Evolutionary conservation across 768 basidiomycete genomes (phyloP).

Genomic region (Suillus americanus): DNA sequence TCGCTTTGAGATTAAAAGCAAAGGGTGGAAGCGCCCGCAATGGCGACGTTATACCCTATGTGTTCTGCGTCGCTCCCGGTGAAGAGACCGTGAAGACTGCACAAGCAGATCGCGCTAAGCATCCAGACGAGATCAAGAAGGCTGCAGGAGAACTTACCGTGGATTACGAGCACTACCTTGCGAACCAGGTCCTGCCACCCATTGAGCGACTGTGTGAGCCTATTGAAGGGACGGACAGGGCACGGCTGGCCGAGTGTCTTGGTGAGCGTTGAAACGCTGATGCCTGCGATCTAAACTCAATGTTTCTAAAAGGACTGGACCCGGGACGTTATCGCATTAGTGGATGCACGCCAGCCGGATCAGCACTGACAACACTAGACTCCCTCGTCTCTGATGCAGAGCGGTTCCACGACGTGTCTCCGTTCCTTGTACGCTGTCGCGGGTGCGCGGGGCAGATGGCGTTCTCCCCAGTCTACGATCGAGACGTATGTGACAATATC

Average conservation of each 20-base stretch:
- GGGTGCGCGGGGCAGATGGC: conserved; percentile 60
- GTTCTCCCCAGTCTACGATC: conserved; percentile 61
- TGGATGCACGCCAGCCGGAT: conserved; percentile 52
- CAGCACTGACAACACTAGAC: conserved; percentile 73
- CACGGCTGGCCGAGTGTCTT: conserved; percentile 92
- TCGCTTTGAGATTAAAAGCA: conserved; percentile 86
- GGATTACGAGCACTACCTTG: conserved; percentile 90
- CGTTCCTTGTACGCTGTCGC: conserved; percentile 76
- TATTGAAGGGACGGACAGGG: conserved; percentile 92
- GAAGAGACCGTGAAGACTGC: conserved; percentile 68
- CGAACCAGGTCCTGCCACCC: conserved; percentile 90
- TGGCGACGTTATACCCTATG: conserved; percentile 94
- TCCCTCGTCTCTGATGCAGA: conserved; percentile 88
- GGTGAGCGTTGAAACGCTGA: conserved; percentile 47
- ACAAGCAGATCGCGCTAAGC: conserved; percentile 88
- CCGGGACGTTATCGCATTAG: conserved; percentile 52
- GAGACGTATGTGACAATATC: conserved; percentile 43
- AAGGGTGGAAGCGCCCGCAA: conserved; percentile 76
- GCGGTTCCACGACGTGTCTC: conserved; percentile 75
- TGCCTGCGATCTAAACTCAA: conserved; percentile 7
- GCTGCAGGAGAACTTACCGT: conserved; percentile 64
- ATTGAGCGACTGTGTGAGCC: conserved; percentile 94
- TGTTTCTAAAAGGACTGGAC: conserved; percentile 47
- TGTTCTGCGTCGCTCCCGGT: conserved; percentile 83
- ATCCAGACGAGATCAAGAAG: conserved; percentile 88